Conservation (phyloP, 306 rosid species). For the Quercus berberidifolia region DNA sequence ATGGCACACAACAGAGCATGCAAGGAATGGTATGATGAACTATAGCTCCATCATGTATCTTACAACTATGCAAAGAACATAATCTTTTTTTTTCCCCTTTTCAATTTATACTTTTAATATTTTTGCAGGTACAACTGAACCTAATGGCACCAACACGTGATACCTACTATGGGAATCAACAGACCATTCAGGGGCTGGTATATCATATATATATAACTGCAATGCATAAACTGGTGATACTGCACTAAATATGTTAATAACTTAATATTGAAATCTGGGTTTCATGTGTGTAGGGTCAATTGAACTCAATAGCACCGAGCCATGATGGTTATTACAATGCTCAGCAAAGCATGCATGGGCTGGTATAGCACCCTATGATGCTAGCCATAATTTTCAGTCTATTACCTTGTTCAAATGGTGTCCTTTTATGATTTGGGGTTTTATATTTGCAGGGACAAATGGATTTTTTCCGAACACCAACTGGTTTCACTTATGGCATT, state of each 20-base stretch:
- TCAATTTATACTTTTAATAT: neutral
- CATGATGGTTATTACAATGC: conserved; percentile 83
- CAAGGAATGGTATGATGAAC: conserved; percentile 80
- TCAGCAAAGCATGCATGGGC: conserved; percentile 83
- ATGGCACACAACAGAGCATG: conserved; percentile 71
- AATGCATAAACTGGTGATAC: neutral
- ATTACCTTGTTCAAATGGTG: conserved; percentile 15
- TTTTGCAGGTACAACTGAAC: conserved; percentile 65
- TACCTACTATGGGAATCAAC: conserved; percentile 85
- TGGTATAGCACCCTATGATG: conserved; percentile 56
- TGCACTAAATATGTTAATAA: neutral
- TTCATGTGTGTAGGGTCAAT: conserved; percentile 66
- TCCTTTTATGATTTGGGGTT: conserved; percentile 16
- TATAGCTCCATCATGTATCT: conserved; percentile 18
- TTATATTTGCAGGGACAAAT: conserved; percentile 80
- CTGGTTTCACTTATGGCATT: conserved; percentile 70
- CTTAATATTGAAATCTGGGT: conserved; percentile 17
- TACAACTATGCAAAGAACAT: neutral
- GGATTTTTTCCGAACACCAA: conserved; percentile 74
- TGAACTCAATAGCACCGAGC: conserved; percentile 80
- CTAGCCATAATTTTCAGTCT: conserved; percentile 16
- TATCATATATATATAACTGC: conserved; percentile 19
- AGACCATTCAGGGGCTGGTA: conserved; percentile 89
- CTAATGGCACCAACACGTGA: conserved; percentile 97
- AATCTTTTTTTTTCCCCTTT: neutral